Percentiles rank a stretch among this genome's conserved stretches.
Evolutionary conservation across 176 grass and related monocot genomes (phyloP).

Genomic region (Oryza punctata): DNA sequence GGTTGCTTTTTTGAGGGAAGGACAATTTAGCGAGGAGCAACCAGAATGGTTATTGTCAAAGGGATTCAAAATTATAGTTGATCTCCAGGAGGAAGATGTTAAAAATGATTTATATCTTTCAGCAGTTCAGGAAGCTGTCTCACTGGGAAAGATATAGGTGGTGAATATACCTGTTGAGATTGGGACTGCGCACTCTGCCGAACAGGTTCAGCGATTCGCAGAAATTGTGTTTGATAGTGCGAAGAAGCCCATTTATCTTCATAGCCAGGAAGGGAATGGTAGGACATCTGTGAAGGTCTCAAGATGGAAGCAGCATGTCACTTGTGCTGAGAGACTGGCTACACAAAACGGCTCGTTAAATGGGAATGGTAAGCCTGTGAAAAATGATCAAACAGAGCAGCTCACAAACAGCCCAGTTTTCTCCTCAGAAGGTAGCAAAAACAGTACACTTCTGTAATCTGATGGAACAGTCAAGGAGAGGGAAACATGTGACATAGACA

Average conservation of each 20-base stretch:
- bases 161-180: slow-evolving; percentile 85
- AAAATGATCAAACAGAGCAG: slow-evolving; percentile 42
- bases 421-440: slow-evolving; percentile 42
- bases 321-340: slow-evolving; percentile 59
- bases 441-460: slow-evolving; percentile 35
- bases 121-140: slow-evolving; percentile 66
- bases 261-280: slow-evolving; percentile 83
- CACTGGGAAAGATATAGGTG: slow-evolving; percentile 73
- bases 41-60: slow-evolving; percentile 69
- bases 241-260: slow-evolving; percentile 84
- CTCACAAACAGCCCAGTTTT: slow-evolving; percentile 14
- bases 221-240: slow-evolving; percentile 60
- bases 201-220: slow-evolving; percentile 82
- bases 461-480: slow-evolving; percentile 18
- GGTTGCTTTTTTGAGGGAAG: slow-evolving; percentile 92
- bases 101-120: slow-evolving; percentile 74
- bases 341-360: slow-evolving; percentile 35
- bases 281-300: slow-evolving; percentile 97
- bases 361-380: slow-evolving; percentile 56
- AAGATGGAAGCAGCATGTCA: slow-evolving; percentile 92
- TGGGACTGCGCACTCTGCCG: slow-evolving; percentile 67
- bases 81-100: slow-evolving; percentile 70
- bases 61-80: slow-evolving; percentile 88
- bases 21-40: slow-evolving; percentile 85
- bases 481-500: slow-evolving; percentile 40